Evolutionary conservation across 2,329 filamentous ascomycete genomes (phyloP).

Genomic region (Gyromitra esculenta): DNA sequence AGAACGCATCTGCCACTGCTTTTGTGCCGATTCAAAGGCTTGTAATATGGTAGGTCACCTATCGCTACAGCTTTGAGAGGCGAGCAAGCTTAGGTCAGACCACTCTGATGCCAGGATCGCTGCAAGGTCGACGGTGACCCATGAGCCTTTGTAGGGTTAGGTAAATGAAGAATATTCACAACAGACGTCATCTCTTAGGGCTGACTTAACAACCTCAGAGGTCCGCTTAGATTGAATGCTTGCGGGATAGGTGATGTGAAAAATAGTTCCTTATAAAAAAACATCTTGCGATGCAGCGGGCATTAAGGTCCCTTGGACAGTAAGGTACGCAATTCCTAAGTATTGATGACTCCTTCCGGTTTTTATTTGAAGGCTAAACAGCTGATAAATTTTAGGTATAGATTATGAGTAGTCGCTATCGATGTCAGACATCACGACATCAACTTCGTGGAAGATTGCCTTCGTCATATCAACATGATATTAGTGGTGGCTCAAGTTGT

Average conservation of each 20-base stretch:
- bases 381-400: slow-evolving; percentile 6
- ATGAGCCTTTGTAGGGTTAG: slow-evolving; percentile 36
- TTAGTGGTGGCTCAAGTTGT: not conserved
- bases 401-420: slow-evolving; percentile 5
- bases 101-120: not conserved
- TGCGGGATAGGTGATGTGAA: not conserved
- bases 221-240: not conserved
- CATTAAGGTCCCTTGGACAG: not conserved
- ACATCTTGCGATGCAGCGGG: not conserved
- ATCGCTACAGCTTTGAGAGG: not conserved
- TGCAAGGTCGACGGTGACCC: not conserved
- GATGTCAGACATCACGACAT: not conserved
- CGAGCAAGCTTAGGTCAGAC: slow-evolving; percentile 1
- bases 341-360: slow-evolving; percentile 7
- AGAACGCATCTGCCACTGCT: not conserved
- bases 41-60: slow-evolving; percentile 1
- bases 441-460: not conserved
- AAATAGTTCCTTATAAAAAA: not conserved
- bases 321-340: not conserved
- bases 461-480: slow-evolving; percentile 1
- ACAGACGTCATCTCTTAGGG: slow-evolving; percentile 4
- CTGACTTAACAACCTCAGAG: slow-evolving; percentile 13
- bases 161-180: slow-evolving; percentile 12
- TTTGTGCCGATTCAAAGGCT: not conserved
- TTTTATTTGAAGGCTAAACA: not conserved